phyloP scores from a whole-genome alignment of 2,329 filamentous ascomycete species.

The Penicillium paneum region DNA sequence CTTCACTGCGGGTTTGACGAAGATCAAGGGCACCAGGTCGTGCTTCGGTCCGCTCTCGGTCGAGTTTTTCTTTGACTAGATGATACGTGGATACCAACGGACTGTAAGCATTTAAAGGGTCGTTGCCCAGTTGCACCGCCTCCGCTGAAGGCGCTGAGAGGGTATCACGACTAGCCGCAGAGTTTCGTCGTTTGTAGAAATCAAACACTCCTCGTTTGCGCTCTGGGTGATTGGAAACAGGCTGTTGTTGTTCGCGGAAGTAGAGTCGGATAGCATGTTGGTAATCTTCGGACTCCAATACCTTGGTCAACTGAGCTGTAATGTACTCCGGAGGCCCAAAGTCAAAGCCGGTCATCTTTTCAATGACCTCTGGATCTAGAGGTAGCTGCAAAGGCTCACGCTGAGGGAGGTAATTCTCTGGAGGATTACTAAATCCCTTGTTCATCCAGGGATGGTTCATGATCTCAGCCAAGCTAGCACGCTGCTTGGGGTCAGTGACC shows the following conservation, averaged over 20 bases:
- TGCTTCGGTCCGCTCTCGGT: constrained; percentile 64
- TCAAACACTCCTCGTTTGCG: constrained; percentile 90
- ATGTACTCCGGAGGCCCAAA: constrained; percentile 87
- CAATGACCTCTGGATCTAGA: constrained; percentile 76
- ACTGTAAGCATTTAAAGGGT: constrained; percentile 90
- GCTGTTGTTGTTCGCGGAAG: constrained; percentile 67
- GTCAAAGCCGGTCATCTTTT: constrained; percentile 97
- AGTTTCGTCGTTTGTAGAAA: constrained; percentile 94
- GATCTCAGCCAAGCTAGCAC: constrained; percentile 84
- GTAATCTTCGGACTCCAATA: constrained; percentile 93
- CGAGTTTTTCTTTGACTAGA: constrained; percentile 89
- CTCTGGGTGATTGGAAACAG: constrained; percentile 60
- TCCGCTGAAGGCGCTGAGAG: constrained; percentile 80
- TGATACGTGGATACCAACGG: constrained; percentile 93
- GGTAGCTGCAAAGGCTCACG: constrained; percentile 84
- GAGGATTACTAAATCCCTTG: constrained; percentile 81
- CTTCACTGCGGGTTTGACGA: constrained; percentile 56
- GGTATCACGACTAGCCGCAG: constrained; percentile 77
- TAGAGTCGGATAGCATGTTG: constrained; percentile 74
- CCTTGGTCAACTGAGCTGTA: constrained; percentile 71
- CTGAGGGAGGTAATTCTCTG: constrained; percentile 81
- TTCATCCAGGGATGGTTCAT: constrained; percentile 95
- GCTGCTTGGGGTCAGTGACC: constrained; percentile 84
- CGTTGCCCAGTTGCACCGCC: constrained; percentile 73
- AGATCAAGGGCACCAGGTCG: constrained; percentile 60